Base-by-base conservation (phyloP, 2,329 filamentous ascomycete species). In the Myriosclerotinia duriaeana region DNA sequence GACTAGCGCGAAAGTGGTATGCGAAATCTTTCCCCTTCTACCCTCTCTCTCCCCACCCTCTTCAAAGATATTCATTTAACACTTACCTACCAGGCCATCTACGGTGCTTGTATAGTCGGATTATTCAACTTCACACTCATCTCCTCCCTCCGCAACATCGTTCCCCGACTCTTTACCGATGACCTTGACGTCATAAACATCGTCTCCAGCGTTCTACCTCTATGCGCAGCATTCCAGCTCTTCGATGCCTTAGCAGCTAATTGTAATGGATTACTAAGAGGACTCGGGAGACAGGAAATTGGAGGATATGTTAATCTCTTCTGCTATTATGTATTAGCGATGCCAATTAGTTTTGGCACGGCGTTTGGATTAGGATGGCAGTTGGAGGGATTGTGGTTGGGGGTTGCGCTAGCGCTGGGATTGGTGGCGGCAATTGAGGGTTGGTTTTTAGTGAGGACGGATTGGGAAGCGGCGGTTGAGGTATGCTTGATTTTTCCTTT, bases 281-380 rank as follows among this genome's bases (percentile, higher is more conserved):
- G 94, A 15, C 85, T 98, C 20, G 95, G 95, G 3, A 87, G 91
- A 67, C 94, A 98, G 78, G 88, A 92, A 70, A 88, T 98, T 66
- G 94, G 94, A 15, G 93, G 94, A 0, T 97, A 94, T 72, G 88
- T 93, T 9, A 96, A 95, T 74, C 79, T 98, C 2, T 86, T 92
- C 60, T 89, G 89, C 30, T 97, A 97, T 79, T 99, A 98, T 78
- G 80, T 85, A 22, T 84, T 98, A 36, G 94, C 92, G 0, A 82
- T 98, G 78, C 94, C 95, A 0, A 86, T 97, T 44, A 92, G 89
- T 50, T 89, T 97, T 71, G 86, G 85, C 5, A 86, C 90, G 0
- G 90, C 88, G 0, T 97, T 98, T 76, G 89, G 87, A 0, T 79
- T 93, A 4, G 83, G 83, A 26, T 96, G 90, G 92, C 86, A 87